phyloP scores from a whole-genome alignment of 768 basidiomycete species.

The Phaeotremella fagi region DNA sequence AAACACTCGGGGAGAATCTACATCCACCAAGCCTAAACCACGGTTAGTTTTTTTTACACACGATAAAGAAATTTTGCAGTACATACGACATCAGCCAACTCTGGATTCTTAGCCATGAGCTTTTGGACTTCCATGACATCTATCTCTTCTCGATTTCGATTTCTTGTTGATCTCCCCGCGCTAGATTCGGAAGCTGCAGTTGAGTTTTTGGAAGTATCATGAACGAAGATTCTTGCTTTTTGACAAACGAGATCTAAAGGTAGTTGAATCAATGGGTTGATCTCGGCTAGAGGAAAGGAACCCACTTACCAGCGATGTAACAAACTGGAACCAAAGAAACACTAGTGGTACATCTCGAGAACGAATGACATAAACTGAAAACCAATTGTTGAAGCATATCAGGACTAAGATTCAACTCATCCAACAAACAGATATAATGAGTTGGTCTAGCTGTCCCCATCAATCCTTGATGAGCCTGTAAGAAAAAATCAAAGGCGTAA shows the following conservation, averaged over 20 bases:
- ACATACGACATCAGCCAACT: conserved; percentile 35
- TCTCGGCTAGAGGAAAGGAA: not conserved
- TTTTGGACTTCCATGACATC: conserved; percentile 43
- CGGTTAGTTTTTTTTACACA: too few species aligned
- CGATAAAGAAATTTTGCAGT: too few species aligned
- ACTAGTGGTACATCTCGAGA: conserved; percentile 43
- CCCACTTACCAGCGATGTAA: conserved; percentile 41
- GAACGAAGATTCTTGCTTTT: conserved; percentile 41
- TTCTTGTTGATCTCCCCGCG: not conserved
- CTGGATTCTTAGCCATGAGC: conserved; percentile 34
- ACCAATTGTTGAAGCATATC: conserved; percentile 43
- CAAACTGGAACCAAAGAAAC: conserved; percentile 45
- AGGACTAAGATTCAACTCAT: conserved; percentile 39
- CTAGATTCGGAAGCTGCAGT: conserved; percentile 33
- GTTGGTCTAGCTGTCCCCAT: conserved; percentile 47
- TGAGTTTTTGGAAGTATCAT: conserved; percentile 19
- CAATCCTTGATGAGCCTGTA: conserved; percentile 44
- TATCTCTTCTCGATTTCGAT: conserved; percentile 1
- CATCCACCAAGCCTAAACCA: conserved; percentile 39
- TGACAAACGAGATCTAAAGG: conserved; percentile 42
- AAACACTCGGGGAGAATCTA: conserved; percentile 5
- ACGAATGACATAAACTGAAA: conserved; percentile 38
- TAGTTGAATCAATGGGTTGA: not conserved
- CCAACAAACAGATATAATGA: conserved; percentile 43
- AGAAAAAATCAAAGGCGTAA: conserved; percentile 46